Evolutionary conservation across 768 basidiomycete genomes (phyloP).

Genomic region (Paxillus ammoniavirescens): DNA sequence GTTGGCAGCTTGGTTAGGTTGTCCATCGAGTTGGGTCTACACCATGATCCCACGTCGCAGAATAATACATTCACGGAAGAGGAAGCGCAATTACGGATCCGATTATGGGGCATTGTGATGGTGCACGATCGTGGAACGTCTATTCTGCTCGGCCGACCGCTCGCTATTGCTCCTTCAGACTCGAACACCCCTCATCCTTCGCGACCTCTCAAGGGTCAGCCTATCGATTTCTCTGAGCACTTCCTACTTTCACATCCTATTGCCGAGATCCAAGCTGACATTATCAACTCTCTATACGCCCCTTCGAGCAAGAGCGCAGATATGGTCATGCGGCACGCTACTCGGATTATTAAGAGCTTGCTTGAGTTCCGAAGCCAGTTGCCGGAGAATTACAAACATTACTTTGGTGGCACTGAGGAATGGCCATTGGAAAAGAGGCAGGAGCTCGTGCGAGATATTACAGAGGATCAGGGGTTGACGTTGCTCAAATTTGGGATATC

Average conservation of each 20-base stretch:
- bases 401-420: conserved; percentile 76
- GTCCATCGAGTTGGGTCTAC: conserved; percentile 79
- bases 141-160: conserved; percentile 80
- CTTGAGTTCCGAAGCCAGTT: conserved; percentile 64
- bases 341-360: conserved; percentile 77
- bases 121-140: conserved; percentile 88
- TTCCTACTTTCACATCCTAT: conserved; percentile 75
- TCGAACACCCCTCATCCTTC: conserved; percentile 76
- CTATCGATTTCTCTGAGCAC: conserved; percentile 67
- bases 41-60: conserved; percentile 79
- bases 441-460: conserved; percentile 69
- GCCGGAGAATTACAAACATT: conserved; percentile 69
- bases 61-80: conserved; percentile 63
- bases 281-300: conserved; percentile 82
- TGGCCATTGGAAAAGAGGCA: conserved; percentile 67
- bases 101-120: conserved; percentile 82
- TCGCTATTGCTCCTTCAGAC: conserved; percentile 80
- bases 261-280: conserved; percentile 84
- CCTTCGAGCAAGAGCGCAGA: conserved; percentile 71
- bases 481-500: conserved; percentile 81
- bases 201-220: conserved; percentile 34
- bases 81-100: conserved; percentile 76
- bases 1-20: conserved; percentile 83
- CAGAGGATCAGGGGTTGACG: conserved; percentile 80
- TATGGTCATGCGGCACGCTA: conserved; percentile 72